Percentiles rank a stretch among this genome's conserved stretches.
phyloP scores from a whole-genome alignment of 2,329 filamentous ascomycete genomes.

The Grosmannia penicillata region DNA sequence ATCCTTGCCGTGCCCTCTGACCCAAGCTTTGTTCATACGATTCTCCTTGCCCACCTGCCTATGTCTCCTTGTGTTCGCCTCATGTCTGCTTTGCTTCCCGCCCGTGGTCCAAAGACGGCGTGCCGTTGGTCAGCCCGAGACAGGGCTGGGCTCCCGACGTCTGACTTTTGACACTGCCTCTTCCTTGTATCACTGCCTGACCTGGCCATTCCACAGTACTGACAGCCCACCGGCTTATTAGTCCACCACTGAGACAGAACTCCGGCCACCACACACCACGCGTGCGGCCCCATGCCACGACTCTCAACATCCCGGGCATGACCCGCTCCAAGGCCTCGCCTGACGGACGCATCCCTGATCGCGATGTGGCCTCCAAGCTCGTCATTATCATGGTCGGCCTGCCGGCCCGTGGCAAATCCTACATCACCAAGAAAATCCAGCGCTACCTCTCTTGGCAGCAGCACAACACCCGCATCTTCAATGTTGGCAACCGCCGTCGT shows the following conservation, averaged over 20 bases:
- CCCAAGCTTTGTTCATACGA: slow-evolving; percentile 7
- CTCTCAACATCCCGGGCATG: slow-evolving; percentile 90
- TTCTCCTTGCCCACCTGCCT: slow-evolving; percentile 5
- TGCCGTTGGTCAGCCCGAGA: too few species aligned
- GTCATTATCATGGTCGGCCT: slow-evolving; percentile 98
- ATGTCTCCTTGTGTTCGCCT: background rate
- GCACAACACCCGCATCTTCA: slow-evolving; percentile 92
- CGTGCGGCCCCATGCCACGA: slow-evolving; percentile 72
- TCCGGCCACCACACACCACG: slow-evolving; percentile 66
- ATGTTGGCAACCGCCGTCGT: slow-evolving; percentile 82
- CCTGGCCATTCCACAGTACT: too few species aligned
- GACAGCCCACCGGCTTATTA: slow-evolving; percentile 21
- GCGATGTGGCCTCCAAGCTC: slow-evolving; percentile 90
- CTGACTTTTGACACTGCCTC: too few species aligned
- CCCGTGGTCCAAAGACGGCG: too few species aligned
- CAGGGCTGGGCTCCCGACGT: too few species aligned
- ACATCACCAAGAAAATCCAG: slow-evolving; percentile 96
- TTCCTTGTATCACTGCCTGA: background rate
- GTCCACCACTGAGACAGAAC: slow-evolving; percentile 54
- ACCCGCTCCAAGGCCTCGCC: slow-evolving; percentile 92
- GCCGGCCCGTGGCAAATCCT: slow-evolving; percentile 90
- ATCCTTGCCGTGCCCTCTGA: background rate
- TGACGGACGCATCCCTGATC: slow-evolving; percentile 82
- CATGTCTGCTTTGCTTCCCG: background rate
- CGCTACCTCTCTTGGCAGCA: slow-evolving; percentile 95